Evolutionary conservation across 106 monocot species (phyloP).

Genomic region (Cymbidium sinense): DNA sequence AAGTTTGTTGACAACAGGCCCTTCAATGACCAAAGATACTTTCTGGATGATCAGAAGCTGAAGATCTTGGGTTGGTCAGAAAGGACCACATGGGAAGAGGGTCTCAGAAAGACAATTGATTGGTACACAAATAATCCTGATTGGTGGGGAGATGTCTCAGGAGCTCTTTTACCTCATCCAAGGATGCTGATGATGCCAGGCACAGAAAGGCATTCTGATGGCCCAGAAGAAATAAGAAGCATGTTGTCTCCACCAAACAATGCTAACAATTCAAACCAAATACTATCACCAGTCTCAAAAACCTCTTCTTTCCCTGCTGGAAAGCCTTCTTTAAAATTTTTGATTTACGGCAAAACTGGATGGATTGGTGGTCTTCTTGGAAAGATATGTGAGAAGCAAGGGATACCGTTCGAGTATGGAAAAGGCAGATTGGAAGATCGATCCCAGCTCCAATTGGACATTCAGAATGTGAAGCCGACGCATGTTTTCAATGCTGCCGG

Average conservation of each 20-base stretch:
- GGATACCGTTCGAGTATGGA: constrained; percentile 22
- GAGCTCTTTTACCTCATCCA: constrained; percentile 28
- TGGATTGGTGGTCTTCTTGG: constrained; percentile 31
- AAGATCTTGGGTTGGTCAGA: constrained; percentile 33
- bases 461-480: constrained; percentile 28
- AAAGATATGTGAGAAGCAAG: constrained; percentile 24
- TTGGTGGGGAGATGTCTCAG: constrained; percentile 30
- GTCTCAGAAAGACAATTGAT: constrained; percentile 23
- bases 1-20: constrained; percentile 30
- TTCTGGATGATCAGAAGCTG: constrained; percentile 30
- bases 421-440: constrained; percentile 26
- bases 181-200: constrained; percentile 32
- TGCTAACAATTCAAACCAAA: constrained; percentile 9
- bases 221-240: constrained; percentile 6
- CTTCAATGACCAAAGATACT: constrained; percentile 33
- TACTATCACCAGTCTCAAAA: constrained; percentile 11
- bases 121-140: constrained; percentile 29
- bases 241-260: not conserved
- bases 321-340: constrained; percentile 16
- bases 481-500: constrained; percentile 37
- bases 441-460: constrained; percentile 14
- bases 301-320: not conserved
- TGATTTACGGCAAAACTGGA: constrained; percentile 29
- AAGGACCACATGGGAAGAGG: constrained; percentile 23
- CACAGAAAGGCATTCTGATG: constrained; percentile 19